These are phyloP conservation scores for Actinidia arguta DNA, from an alignment of 179 eudicot species.

Conservation along the genomic window DNA sequence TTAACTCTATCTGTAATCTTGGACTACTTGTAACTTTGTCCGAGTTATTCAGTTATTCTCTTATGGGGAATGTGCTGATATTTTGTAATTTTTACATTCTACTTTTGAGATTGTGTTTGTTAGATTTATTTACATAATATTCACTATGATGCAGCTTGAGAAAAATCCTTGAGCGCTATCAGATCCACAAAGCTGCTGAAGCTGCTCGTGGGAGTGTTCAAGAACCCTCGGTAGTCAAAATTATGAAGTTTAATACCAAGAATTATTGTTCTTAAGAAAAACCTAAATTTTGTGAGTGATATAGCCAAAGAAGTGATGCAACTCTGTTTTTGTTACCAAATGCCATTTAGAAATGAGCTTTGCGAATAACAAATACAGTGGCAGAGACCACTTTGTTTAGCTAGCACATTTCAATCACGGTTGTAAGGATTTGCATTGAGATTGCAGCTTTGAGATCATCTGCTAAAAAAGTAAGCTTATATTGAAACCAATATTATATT, in stretches of 20 bases:
- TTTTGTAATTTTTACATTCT: neutral
- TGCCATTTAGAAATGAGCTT: neutral
- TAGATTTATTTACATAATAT: neutral
- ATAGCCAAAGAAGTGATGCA: neutral
- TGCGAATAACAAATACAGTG: neutral
- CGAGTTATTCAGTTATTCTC: neutral
- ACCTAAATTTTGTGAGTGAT: neutral
- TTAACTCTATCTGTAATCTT: neutral
- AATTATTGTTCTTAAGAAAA: neutral
- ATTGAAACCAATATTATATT: neutral
- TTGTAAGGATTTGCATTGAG: neutral
- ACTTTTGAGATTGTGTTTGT: neutral
- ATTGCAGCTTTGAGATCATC: neutral
- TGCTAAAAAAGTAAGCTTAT: neutral
- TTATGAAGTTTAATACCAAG: neutral
- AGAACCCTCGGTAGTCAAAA: conserved; percentile 15
- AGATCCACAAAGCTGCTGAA: conserved; percentile 8
- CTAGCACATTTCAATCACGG: neutral
- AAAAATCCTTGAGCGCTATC: conserved; percentile 15
- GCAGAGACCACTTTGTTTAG: neutral
- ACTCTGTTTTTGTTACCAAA: neutral
- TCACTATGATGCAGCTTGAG: conserved; percentile 18
- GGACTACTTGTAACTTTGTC: neutral
- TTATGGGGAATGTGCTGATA: neutral
- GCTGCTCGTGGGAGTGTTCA: conserved; percentile 13